Conservation (phyloP, 371 early-diverging fungal genomes). For the Coemansia sp. region DNA sequence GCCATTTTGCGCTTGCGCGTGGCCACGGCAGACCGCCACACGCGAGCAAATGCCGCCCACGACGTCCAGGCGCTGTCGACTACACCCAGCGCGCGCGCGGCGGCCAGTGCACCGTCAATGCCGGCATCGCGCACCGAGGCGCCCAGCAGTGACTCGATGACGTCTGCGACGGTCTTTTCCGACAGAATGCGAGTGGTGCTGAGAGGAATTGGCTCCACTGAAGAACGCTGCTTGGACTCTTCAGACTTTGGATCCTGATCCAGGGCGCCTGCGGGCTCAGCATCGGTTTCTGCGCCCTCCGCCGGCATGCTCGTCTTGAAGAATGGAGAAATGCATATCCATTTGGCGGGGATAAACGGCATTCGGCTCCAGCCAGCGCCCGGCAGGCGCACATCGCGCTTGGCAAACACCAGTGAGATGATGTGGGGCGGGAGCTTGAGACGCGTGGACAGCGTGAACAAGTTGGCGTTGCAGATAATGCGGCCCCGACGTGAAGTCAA, state of each 20-base stretch:
- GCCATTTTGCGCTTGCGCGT: slow-evolving; percentile 15
- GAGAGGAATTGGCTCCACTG: not conserved
- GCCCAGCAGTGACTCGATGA: slow-evolving; percentile 86
- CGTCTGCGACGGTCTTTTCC: slow-evolving; percentile 86
- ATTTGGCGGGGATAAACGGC: slow-evolving; percentile 19
- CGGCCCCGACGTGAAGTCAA: slow-evolving; percentile 69
- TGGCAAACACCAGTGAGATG: slow-evolving; percentile 20
- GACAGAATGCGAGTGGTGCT: slow-evolving; percentile 51
- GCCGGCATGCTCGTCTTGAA: not conserved
- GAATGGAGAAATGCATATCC: slow-evolving; percentile 16
- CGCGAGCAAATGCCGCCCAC: slow-evolving; percentile 25
- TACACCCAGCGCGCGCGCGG: slow-evolving; percentile 37
- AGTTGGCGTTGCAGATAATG: slow-evolving; percentile 74
- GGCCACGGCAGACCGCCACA: slow-evolving; percentile 16
- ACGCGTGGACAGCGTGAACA: slow-evolving; percentile 59
- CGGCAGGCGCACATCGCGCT: slow-evolving; percentile 31
- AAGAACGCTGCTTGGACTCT: not conserved
- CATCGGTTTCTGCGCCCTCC: not conserved
- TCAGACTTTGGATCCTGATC: too few species aligned
- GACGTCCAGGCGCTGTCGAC: slow-evolving; percentile 23
- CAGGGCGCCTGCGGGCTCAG: too few species aligned
- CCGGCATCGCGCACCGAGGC: slow-evolving; percentile 71
- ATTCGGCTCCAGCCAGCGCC: slow-evolving; percentile 40
- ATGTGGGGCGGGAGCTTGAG: slow-evolving; percentile 58
- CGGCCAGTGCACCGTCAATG: slow-evolving; percentile 58